These are phyloP conservation scores for Fraxinus quadrangulata DNA, from an alignment of 257 asterid species.

Conservation along the genomic window DNA sequence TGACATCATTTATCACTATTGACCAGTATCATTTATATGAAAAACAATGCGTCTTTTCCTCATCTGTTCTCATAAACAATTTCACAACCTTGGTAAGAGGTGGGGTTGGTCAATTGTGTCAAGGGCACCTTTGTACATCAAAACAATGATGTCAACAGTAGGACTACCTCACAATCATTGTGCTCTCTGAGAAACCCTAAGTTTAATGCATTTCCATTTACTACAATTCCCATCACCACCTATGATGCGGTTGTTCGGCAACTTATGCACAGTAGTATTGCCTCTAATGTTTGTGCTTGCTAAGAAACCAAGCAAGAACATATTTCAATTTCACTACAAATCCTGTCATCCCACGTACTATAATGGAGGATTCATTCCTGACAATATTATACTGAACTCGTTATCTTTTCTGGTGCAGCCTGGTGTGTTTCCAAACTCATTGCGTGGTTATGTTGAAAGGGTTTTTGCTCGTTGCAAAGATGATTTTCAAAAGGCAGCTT, in stretches of 20 bases:
- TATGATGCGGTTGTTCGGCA: neutral
- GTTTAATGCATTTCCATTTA: neutral
- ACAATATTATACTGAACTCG: slow-evolving; percentile 24
- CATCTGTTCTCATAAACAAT: neutral
- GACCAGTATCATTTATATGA: neutral
- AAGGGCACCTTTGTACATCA: neutral
- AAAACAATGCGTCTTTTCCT: neutral
- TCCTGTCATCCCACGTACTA: neutral
- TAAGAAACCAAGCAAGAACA: neutral
- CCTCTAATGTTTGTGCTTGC: neutral
- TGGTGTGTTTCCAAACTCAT: slow-evolving; percentile 78
- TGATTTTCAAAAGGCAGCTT: slow-evolving; percentile 74
- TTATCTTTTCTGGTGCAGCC: slow-evolving; percentile 58
- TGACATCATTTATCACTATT: neutral
- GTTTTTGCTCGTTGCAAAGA: slow-evolving; percentile 93
- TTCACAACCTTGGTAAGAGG: neutral
- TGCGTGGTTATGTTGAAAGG: slow-evolving; percentile 98
- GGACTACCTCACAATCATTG: neutral
- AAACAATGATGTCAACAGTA: neutral
- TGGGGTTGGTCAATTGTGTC: neutral
- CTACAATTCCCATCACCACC: neutral
- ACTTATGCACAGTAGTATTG: neutral
- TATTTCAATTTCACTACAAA: neutral
- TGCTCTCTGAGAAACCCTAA: neutral
- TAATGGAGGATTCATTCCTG: slow-evolving; percentile 7